Conservation (phyloP, 768 basidiomycete species). For the Dictyophora rubrovolvata region DNA sequence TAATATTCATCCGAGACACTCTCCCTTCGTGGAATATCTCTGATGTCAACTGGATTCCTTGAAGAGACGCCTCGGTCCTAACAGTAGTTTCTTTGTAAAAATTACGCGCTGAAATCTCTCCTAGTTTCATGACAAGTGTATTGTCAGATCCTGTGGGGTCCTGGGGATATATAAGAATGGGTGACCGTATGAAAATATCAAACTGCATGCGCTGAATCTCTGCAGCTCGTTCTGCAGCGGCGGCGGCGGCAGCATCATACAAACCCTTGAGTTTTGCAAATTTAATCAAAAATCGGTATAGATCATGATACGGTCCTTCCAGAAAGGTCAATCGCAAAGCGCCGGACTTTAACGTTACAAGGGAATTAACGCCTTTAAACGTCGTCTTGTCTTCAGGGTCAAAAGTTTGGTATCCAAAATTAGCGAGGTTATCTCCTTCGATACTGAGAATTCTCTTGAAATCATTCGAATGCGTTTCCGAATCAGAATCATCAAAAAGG, state of each 20-base stretch:
- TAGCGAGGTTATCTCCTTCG: conserved; percentile 87
- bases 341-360: conserved; percentile 71
- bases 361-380: conserved; percentile 75
- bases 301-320: conserved; percentile 80
- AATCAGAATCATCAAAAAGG: conserved; percentile 60
- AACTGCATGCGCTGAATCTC: conserved; percentile 93
- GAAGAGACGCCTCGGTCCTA: conserved; percentile 64
- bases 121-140: conserved; percentile 69
- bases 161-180: conserved; percentile 82
- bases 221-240: conserved; percentile 85
- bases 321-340: conserved; percentile 85
- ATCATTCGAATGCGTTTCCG: conserved; percentile 41
- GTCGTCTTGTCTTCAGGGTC: conserved; percentile 56
- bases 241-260: conserved; percentile 90
- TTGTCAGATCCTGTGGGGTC: conserved; percentile 53
- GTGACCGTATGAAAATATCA: conserved; percentile 80
- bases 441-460: conserved; percentile 88
- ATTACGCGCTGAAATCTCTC: conserved; percentile 81
- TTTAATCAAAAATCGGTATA: conserved; percentile 74
- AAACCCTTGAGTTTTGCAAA: conserved; percentile 86
- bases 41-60: conserved; percentile 77
- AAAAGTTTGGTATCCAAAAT: conserved; percentile 89
- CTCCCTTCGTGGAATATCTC: conserved; percentile 41
- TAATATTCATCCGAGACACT: conserved; percentile 62
- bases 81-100: conserved; percentile 46